Conservation (phyloP, 2,329 filamentous ascomycete species). For the Bipolaris zeicola region DNA sequence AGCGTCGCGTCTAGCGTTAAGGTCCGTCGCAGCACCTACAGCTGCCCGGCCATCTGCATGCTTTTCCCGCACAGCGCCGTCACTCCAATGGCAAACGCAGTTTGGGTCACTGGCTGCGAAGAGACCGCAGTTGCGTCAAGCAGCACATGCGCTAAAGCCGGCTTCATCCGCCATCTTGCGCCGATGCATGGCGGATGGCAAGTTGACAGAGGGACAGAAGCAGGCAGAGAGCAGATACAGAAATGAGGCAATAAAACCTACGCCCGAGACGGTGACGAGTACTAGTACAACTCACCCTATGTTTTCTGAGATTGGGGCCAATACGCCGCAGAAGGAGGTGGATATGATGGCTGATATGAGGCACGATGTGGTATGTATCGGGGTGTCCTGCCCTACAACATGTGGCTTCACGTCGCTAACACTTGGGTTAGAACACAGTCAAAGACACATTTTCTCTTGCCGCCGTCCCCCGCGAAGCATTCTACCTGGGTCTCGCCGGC, state of each 20-base stretch:
- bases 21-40: conserved; percentile 42
- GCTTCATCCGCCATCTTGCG: conserved; percentile 47
- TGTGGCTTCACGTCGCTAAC: background rate
- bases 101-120: conserved; percentile 49
- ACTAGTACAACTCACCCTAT: conserved; percentile 58
- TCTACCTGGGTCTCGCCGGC: conserved; percentile 57
- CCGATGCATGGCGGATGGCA: conserved; percentile 49
- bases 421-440: conserved; percentile 50
- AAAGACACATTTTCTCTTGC: conserved; percentile 55
- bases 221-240: conserved; percentile 62
- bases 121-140: conserved; percentile 36
- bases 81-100: conserved; percentile 49
- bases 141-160: conserved; percentile 35
- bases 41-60: conserved; percentile 37
- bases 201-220: conserved; percentile 54
- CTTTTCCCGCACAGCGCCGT: conserved; percentile 26
- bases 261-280: conserved; percentile 65
- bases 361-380: conserved; percentile 39
- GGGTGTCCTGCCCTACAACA: too few species aligned
- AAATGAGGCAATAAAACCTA: conserved; percentile 61
- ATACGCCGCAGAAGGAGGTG: conserved; percentile 43
- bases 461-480: conserved; percentile 55
- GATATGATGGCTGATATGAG: conserved; percentile 56
- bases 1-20: conserved; percentile 50
- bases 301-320: conserved; percentile 46